Evolutionary conservation across 75 land plant species (phyloP).

Genomic region (Ceratopteris richardii): DNA sequence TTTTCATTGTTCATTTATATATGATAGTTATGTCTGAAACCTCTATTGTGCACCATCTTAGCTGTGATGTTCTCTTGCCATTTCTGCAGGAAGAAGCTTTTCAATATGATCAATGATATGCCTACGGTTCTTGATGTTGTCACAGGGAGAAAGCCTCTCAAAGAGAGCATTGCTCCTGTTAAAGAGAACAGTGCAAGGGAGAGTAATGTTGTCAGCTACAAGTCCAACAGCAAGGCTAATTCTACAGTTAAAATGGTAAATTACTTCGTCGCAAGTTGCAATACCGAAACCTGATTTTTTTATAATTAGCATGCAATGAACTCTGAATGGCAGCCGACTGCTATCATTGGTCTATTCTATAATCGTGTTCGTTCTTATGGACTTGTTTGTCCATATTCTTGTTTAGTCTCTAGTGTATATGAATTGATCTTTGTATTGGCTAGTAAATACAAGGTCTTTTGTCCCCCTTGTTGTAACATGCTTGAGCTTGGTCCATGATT

Average conservation of each 20-base stretch:
- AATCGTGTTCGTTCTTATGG: not conserved
- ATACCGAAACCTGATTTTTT: too few species aligned
- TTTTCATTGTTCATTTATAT: too few species aligned
- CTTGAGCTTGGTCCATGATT: too few species aligned
- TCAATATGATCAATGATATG: slow-evolving; percentile 66
- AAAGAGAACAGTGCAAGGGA: slow-evolving; percentile 37
- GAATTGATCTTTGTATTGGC: too few species aligned
- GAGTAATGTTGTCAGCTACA: slow-evolving; percentile 33
- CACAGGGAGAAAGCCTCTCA: slow-evolving; percentile 43
- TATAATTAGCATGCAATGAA: not conserved
- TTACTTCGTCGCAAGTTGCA: not conserved
- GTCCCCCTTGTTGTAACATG: too few species aligned
- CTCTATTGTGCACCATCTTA: too few species aligned
- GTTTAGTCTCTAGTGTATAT: not conserved
- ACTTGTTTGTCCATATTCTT: not conserved
- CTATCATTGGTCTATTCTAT: not conserved
- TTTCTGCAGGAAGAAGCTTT: slow-evolving; percentile 50
- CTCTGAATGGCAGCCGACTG: not conserved
- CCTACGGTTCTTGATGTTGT: slow-evolving; percentile 71
- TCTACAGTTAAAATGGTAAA: slow-evolving; percentile 23
- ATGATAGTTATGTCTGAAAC: too few species aligned
- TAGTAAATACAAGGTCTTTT: too few species aligned
- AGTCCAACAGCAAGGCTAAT: slow-evolving; percentile 36
- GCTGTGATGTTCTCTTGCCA: too few species aligned
- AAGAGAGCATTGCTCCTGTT: slow-evolving; percentile 10